These are phyloP conservation scores for Aspergillus carbonarius DNA, from an alignment of 2,329 filamentous ascomycete genomes.

Conservation along the genomic window DNA sequence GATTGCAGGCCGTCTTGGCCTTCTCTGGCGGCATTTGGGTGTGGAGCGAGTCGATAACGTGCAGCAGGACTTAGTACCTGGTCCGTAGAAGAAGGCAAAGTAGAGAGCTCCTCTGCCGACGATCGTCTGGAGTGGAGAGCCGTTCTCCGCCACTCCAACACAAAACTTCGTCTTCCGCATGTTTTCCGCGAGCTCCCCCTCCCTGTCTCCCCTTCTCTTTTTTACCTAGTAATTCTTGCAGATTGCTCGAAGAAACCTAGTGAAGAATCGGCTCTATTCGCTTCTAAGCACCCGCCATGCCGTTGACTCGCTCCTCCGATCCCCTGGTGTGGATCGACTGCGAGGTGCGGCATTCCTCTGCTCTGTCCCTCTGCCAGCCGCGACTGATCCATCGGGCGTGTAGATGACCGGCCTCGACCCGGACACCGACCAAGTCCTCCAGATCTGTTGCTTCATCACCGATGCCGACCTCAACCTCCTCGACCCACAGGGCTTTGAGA, in stretches of 20 bases:
- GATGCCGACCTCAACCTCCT: constrained; percentile 73
- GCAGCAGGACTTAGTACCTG: no score
- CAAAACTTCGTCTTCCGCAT: not conserved
- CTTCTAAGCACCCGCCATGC: constrained; percentile 32
- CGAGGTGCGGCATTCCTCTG: constrained; percentile 48
- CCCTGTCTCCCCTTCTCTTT: not conserved
- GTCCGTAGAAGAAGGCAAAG: no score
- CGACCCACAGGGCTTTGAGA: constrained; percentile 75
- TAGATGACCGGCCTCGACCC: constrained; percentile 91
- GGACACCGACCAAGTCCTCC: constrained; percentile 78
- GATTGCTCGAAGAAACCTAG: not conserved
- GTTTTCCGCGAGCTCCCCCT: not conserved
- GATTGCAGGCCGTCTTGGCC: constrained; percentile 11
- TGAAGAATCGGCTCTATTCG: not conserved
- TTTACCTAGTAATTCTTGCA: not conserved
- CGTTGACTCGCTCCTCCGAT: constrained; percentile 54
- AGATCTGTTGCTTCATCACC: constrained; percentile 90
- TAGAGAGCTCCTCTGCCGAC: not conserved
- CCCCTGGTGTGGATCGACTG: constrained; percentile 87
- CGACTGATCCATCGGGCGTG: not conserved
- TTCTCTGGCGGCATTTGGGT: not conserved
- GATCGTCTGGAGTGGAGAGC: not conserved
- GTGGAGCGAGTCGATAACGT: no score
- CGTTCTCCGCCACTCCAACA: not conserved
- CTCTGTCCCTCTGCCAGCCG: not conserved